Percentiles rank a stretch among this genome's conserved stretches.
Conservation (phyloP, 768 basidiomycete species). For the Phaffia australis region DNA sequence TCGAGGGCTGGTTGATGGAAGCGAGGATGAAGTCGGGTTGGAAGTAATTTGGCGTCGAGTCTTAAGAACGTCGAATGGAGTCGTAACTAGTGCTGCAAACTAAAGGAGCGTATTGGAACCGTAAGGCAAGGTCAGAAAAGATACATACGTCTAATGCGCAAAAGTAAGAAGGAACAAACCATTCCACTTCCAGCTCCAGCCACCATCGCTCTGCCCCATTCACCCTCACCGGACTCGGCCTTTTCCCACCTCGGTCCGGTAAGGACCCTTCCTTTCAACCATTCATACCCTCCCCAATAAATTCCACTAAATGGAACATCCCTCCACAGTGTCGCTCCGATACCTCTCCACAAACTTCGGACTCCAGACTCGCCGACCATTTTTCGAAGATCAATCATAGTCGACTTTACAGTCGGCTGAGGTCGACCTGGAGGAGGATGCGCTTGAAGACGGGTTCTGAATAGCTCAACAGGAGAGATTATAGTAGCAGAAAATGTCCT, state of each 20-base stretch:
- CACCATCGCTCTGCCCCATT: conserved; percentile 34
- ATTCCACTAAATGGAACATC: conserved; percentile 95
- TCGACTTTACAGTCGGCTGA: conserved; percentile 35
- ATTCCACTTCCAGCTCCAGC: conserved; percentile 84
- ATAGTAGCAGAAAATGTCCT: conserved; percentile 67
- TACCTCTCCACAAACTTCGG: conserved; percentile 71
- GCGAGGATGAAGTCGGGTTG: background rate
- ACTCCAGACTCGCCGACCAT: conserved; percentile 57
- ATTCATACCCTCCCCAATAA: conserved; percentile 94
- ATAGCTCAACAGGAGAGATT: conserved; percentile 77
- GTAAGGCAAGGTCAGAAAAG: background rate
- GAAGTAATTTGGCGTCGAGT: conserved; percentile 71
- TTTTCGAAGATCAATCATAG: conserved; percentile 43
- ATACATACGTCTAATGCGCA: background rate
- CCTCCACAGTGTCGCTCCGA: conserved; percentile 86
- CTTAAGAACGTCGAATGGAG: conserved; percentile 94
- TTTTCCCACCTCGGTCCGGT: conserved; percentile 25
- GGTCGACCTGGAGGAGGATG: conserved; percentile 27
- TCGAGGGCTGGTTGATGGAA: conserved; percentile 2
- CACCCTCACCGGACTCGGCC: conserved; percentile 13
- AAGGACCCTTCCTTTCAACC: conserved; percentile 47
- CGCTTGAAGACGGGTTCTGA: conserved; percentile 87
- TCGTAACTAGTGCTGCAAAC: conserved; percentile 70
- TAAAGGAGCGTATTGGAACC: conserved; percentile 7
- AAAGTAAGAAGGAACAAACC: conserved; percentile 25